Base-by-base conservation (phyloP, 495 filamentous ascomycete species). In the Xylaria curta region DNA sequence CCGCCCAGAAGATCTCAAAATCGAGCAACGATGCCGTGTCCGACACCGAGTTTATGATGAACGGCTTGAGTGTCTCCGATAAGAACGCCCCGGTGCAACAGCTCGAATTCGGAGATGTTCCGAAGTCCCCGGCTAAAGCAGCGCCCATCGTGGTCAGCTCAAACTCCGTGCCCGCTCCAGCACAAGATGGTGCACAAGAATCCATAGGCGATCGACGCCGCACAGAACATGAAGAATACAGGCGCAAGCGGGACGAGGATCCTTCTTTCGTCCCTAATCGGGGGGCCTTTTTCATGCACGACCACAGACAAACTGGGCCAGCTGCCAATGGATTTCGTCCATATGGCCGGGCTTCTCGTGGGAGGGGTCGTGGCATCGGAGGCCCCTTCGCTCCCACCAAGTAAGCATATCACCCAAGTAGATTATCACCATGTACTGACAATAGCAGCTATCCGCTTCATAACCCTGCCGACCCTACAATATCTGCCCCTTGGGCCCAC, bases 271-370 rank as follows among this genome's bases (percentile, higher is more conserved):
- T 98, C 44, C 96, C 96, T 66, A 98, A 97, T 76, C 88, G 97
- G 63, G 96, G 96, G 31, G 91, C 90, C 66, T 99, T 99, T 85
- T 99, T 98, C 85, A 90, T 98, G 85, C 96, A 99, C 81, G 96
- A 99, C 79, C 94, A 97, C 74, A 88, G 95, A 71, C 89, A 93
- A 64, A 86, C 89, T 42, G 92, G 91, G 44, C 86, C 91, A 26
- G 91, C 90, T 62, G 86, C 90, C 33, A 96, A 95, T 78, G 91
- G 91, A 49, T 93, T 93, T 73, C 85, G 91, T 62, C 91, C 90
- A 54, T 94, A 90, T 78, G 87, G 89, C 15, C 84, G 89, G 77
- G 86, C 89, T 19, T 81, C 85, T 62, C 86, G 91, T 69, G 85
- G 86, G 4, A 78, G 85, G 76, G 85, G 85, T 70, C 82, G 84